phyloP scores from a whole-genome alignment of 2,329 filamentous ascomycete genomes.

The Cordyceps farinosa region DNA sequence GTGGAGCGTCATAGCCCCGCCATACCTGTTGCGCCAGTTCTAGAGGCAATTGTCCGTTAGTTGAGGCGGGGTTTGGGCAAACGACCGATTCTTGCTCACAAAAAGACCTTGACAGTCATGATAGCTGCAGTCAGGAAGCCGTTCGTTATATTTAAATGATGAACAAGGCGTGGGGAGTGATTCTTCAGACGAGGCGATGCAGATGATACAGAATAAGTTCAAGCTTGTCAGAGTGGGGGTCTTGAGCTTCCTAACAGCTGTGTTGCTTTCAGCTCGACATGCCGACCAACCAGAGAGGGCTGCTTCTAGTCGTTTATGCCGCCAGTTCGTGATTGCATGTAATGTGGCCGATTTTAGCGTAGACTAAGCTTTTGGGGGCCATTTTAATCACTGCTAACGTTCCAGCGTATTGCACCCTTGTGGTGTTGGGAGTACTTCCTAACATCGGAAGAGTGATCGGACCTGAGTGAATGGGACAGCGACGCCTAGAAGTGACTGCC shows the following conservation, averaged over 20 bases:
- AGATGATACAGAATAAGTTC: not conserved
- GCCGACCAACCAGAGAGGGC: not conserved
- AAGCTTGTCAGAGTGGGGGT: not conserved
- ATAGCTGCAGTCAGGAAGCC: not conserved
- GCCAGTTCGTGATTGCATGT: not conserved
- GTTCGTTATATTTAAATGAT: not conserved
- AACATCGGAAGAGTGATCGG: no score
- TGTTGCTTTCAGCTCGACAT: not conserved
- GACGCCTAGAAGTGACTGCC: no score
- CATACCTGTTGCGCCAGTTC: slow-evolving; percentile 44
- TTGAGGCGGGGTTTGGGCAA: no score
- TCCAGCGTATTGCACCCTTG: not conserved
- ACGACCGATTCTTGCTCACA: slow-evolving; percentile 35
- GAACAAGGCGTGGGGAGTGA: not conserved
- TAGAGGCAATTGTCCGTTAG: slow-evolving; percentile 20
- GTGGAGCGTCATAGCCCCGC: not conserved
- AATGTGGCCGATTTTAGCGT: not conserved
- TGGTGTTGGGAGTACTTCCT: no score
- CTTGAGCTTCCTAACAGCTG: not conserved
- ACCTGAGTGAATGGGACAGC: no score
- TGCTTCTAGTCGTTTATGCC: not conserved
- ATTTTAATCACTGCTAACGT: not conserved
- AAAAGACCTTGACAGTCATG: slow-evolving; percentile 41
- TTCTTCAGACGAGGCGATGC: not conserved
- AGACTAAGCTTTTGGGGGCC: not conserved